These are phyloP conservation scores for Cordyceps javanica DNA, from an alignment of 2,329 filamentous ascomycete genomes.

Conservation along the genomic window DNA sequence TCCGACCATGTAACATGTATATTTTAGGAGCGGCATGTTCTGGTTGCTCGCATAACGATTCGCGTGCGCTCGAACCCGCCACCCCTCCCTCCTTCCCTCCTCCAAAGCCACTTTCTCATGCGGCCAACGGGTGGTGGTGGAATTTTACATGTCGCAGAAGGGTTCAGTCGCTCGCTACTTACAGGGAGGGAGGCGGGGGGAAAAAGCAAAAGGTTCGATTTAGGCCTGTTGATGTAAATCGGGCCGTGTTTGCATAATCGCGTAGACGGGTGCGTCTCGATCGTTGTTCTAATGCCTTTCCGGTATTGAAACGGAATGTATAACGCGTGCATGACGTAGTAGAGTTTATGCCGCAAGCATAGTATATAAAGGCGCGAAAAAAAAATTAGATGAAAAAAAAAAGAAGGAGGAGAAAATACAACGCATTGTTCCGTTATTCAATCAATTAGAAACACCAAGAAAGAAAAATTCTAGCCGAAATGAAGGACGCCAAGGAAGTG, in stretches of 20 bases:
- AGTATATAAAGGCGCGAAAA: background rate
- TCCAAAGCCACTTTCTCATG: too few species aligned
- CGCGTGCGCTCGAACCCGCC: too few species aligned
- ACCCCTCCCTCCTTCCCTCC: too few species aligned
- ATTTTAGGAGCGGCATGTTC: too few species aligned
- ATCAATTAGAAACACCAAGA: background rate
- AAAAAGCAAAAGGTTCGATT: background rate
- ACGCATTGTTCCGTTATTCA: background rate
- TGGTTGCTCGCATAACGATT: too few species aligned
- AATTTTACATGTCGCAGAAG: too few species aligned
- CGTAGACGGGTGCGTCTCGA: background rate
- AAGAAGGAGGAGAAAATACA: background rate
- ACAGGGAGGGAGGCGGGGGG: too few species aligned
- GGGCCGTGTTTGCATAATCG: background rate
- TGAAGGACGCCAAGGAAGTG: slow-evolving; percentile 25
- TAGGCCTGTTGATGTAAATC: background rate
- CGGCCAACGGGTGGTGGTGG: too few species aligned
- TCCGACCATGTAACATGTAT: too few species aligned
- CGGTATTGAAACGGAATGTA: background rate
- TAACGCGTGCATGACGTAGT: slow-evolving; percentile 4
- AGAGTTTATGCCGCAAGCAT: background rate
- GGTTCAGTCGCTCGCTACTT: background rate
- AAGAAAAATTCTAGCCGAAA: slow-evolving; percentile 3
- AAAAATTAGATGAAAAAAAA: background rate
- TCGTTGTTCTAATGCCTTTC: background rate